Conservation (phyloP, 2,329 filamentous ascomycete species). For the Neobulgaria alba region DNA sequence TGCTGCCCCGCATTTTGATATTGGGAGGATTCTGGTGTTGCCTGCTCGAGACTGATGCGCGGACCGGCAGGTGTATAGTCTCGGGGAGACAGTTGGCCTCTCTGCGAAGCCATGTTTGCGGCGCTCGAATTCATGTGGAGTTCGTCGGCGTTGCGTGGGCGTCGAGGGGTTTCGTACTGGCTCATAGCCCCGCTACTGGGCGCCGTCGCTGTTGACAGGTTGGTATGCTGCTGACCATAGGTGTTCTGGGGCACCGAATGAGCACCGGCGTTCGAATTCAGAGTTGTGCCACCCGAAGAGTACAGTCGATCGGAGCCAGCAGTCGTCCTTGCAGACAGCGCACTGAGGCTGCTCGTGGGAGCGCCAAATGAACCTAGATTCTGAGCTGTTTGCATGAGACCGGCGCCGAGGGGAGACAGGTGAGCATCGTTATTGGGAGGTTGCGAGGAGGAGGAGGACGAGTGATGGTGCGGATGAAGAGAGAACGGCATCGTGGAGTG, state of each 20-base stretch:
- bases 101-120: constrained; percentile 24
- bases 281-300: constrained; percentile 29
- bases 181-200: constrained; percentile 31
- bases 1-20: constrained; percentile 34
- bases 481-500: constrained; percentile 17
- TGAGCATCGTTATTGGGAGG: constrained; percentile 16
- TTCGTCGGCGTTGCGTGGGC: constrained; percentile 45
- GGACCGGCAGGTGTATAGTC: constrained; percentile 39
- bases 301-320: constrained; percentile 37
- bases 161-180: constrained; percentile 40
- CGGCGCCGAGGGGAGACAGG: constrained; percentile 14
- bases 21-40: constrained; percentile 39
- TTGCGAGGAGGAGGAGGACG: constrained; percentile 15
- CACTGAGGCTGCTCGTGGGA: constrained; percentile 16
- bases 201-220: constrained; percentile 17
- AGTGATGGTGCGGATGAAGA: constrained; percentile 10
- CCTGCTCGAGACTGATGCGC: constrained; percentile 52
- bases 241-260: constrained; percentile 27
- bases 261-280: constrained; percentile 25
- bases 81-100: constrained; percentile 30
- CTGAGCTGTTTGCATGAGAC: constrained; percentile 25
- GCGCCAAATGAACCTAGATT: constrained; percentile 24
- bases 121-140: constrained; percentile 41
- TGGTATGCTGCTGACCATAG: constrained; percentile 16
- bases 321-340: constrained; percentile 14